A percentile compares a stretch with the other conserved stretches of the same genome.
Evolutionary conservation across 148 eudicot genomes (phyloP).

Genomic region (Oxyria digyna): DNA sequence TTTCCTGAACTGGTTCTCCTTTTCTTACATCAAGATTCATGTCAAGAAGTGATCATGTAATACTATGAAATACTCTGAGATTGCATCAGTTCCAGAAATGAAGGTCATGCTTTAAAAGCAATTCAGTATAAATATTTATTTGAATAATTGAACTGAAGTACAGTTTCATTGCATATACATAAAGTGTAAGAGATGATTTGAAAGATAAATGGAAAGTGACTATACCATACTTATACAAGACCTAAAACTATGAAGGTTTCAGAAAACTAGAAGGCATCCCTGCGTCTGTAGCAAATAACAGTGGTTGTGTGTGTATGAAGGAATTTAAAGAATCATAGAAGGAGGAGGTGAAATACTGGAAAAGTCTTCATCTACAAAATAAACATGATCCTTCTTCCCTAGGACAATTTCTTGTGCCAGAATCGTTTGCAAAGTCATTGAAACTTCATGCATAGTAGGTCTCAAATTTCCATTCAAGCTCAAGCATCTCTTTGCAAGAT

Average conservation of each 20-base stretch:
- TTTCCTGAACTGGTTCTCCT: too few species aligned
- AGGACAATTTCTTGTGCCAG: neutral
- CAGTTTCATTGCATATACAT: neutral
- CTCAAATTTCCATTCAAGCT: neutral
- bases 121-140: too few species aligned
- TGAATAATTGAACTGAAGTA: neutral
- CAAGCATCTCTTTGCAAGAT: conserved; percentile 2
- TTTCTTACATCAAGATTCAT: too few species aligned
- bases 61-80: too few species aligned
- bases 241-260: neutral
- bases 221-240: neutral
- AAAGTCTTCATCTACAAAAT: neutral
- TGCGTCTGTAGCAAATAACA: neutral
- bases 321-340: neutral
- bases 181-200: neutral
- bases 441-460: neutral
- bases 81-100: too few species aligned
- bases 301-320: neutral
- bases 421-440: neutral
- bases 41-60: too few species aligned
- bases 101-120: too few species aligned
- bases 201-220: neutral
- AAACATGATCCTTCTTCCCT: neutral
- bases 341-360: neutral
- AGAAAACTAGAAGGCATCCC: neutral